phyloP scores from a whole-genome alignment of 2,329 filamentous ascomycete genomes.

The Sporothrix brasiliensis region DNA sequence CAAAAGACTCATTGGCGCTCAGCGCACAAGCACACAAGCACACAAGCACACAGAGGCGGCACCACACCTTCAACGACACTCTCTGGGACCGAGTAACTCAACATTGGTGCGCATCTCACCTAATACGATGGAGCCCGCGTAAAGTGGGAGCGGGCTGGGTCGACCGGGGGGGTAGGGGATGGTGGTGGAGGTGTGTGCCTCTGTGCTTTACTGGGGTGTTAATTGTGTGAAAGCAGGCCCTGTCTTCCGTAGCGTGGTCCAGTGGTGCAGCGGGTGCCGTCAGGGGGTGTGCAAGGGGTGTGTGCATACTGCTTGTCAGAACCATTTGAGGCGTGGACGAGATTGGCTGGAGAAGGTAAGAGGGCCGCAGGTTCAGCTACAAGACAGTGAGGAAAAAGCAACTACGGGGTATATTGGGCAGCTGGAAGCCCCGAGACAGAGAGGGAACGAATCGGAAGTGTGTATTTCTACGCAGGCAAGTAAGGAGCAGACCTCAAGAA shows the following conservation, averaged over 20 bases:
- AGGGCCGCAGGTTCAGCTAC: slow-evolving; percentile 19
- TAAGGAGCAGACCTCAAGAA: neutral
- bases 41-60: slow-evolving; percentile 7
- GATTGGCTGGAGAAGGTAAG: slow-evolving; percentile 24
- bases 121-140: slow-evolving; percentile 34
- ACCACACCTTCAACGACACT: neutral
- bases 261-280: neutral
- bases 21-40: slow-evolving; percentile 9
- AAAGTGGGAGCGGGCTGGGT: slow-evolving; percentile 36
- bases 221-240: slow-evolving; percentile 40
- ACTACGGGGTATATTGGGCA: slow-evolving; percentile 4
- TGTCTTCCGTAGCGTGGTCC: neutral
- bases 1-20: neutral
- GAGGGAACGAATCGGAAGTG: neutral
- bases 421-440: neutral
- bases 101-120: slow-evolving; percentile 46
- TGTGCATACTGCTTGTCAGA: slow-evolving; percentile 24
- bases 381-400: slow-evolving; percentile 33
- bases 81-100: slow-evolving; percentile 25
- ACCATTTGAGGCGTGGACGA: slow-evolving; percentile 5
- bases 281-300: slow-evolving; percentile 44
- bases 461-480: neutral
- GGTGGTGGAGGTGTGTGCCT: slow-evolving; percentile 38
- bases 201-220: slow-evolving; percentile 10
- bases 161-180: slow-evolving; percentile 25